Evolutionary conservation across 805 yeast species (phyloP).

Genomic region (Yamadazyma olivae): DNA sequence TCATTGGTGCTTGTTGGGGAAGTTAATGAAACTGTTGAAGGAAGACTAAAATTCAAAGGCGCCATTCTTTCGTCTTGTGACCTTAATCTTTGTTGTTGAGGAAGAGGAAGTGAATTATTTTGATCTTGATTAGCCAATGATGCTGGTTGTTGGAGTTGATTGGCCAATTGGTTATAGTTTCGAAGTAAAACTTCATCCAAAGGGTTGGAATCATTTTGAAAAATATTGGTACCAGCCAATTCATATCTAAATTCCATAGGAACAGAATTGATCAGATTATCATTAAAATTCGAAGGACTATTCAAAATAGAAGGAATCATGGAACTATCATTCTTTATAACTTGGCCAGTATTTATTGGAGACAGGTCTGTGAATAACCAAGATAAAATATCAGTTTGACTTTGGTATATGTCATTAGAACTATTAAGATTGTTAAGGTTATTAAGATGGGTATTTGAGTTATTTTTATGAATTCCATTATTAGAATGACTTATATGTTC

Average conservation of each 20-base stretch:
- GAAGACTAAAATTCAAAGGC: constrained; percentile 12
- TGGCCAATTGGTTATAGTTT: constrained; percentile 8
- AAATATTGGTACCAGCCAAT: constrained; percentile 36
- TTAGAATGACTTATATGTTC: no score
- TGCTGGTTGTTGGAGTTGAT: not conserved
- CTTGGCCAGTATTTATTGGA: constrained; percentile 8
- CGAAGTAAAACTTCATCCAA: constrained; percentile 32
- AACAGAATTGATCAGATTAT: no score
- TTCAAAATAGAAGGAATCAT: not conserved
- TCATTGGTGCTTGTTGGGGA: constrained; percentile 31
- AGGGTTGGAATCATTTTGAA: constrained; percentile 36
- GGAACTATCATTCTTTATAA: not conserved
- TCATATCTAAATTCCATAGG: constrained; percentile 16
- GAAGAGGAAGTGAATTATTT: not conserved
- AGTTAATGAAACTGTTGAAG: constrained; percentile 24
- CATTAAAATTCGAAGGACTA: not conserved
- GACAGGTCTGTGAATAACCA: constrained; percentile 38
- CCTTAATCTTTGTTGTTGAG: not conserved
- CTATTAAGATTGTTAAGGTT: no score
- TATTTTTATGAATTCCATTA: no score
- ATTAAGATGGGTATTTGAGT: no score
- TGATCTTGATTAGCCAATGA: not conserved
- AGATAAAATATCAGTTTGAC: constrained; percentile 36
- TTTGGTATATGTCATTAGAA: constrained; percentile 1
- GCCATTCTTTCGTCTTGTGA: constrained; percentile 3